phyloP scores from a whole-genome alignment of 2,329 filamentous ascomycete genomes.

The Tolypocladium nubicola region DNA sequence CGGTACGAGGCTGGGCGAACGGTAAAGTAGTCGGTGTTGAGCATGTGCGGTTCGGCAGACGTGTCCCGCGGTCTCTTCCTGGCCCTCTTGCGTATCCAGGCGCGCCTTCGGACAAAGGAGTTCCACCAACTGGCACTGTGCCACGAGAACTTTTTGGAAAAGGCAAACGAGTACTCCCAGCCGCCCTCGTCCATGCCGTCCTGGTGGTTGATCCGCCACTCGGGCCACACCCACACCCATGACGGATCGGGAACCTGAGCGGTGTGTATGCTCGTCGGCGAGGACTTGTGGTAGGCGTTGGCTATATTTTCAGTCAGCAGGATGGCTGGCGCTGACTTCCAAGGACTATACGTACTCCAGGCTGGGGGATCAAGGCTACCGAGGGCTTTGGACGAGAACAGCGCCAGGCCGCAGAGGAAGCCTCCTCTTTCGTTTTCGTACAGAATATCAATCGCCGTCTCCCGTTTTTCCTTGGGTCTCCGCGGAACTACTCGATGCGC shows the following conservation, averaged over 20 bases:
- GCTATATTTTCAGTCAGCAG: conserved; percentile 21
- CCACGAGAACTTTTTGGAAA: conserved; percentile 66
- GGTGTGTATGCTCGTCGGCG: conserved; percentile 62
- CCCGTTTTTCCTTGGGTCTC: conserved; percentile 24
- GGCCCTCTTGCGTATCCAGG: conserved; percentile 76
- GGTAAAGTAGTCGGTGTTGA: conserved; percentile 72
- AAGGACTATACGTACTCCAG: conserved; percentile 48
- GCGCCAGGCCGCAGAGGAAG: conserved; percentile 77
- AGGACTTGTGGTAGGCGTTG: conserved; percentile 52
- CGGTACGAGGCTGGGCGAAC: conserved; percentile 47
- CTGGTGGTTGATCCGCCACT: conserved; percentile 60
- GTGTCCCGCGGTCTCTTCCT: conserved; percentile 41
- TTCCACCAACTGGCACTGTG: conserved; percentile 89
- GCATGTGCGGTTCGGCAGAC: conserved; percentile 48
- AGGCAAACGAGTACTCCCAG: conserved; percentile 94
- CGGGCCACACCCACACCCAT: conserved; percentile 78
- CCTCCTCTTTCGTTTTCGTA: conserved; percentile 93
- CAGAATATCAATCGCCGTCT: conserved; percentile 68
- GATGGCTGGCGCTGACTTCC: conserved; percentile 3
- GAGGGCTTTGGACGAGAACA: conserved; percentile 82
- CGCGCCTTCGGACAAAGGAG: conserved; percentile 81
- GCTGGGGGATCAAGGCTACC: conserved; percentile 75
- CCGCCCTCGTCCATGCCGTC: conserved; percentile 73
- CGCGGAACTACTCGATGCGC: conserved; percentile 23
- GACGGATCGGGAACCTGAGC: conserved; percentile 89